Evolutionary conservation across 495 filamentous ascomycete genomes (phyloP), one percentile per base, ranked within the genome.

Genomic region (Thozetella sp.): DNA sequence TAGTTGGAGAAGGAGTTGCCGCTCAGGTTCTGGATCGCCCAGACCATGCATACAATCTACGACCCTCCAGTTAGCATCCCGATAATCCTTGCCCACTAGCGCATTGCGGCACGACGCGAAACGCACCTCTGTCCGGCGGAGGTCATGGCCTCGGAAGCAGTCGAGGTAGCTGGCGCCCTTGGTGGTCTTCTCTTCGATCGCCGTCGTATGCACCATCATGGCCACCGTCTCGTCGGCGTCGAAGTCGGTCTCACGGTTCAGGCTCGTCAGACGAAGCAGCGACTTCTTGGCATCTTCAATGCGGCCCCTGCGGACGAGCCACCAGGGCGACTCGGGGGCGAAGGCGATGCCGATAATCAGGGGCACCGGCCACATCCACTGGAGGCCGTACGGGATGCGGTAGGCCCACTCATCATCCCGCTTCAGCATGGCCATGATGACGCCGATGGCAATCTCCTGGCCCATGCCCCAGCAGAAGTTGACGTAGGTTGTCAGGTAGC

Each of bases 281-380:
- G 89, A 76, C 13, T 76, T 72, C 68, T 91, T 91, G 3, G 91
- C 91, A 34, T 90, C 82, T 13, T 89, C 83, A 17, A 84, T 77
- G 26, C 80, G 82, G 3, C 88, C 90, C 64, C 83, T 88, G 10
- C 90, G 84, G 52, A 93, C 88, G 20, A 93, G 81, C 90, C 91
- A 93, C 90, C 89, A 93, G 0, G 91, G 91, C 0, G 82, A 87
- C 70, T 95, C 91, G 2, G 91, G 91, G 0, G 89, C 89, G 22
- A 91, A 82, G 53, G 76, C 79, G 57, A 92, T 87, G 23, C 87
- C 89, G 59, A 92, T 77, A 56, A 90, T 83, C 4, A 95, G 78
- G 2, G 90, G 90, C 3, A 89, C 66, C 0, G 91, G 90, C 89
- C 90, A 95, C 82, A 95, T 89, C 91, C 91, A 95, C 72, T 95